These are phyloP conservation scores for Metroxylon sagu DNA, from an alignment of 176 grass and related monocot genomes.

Conservation along the genomic window DNA sequence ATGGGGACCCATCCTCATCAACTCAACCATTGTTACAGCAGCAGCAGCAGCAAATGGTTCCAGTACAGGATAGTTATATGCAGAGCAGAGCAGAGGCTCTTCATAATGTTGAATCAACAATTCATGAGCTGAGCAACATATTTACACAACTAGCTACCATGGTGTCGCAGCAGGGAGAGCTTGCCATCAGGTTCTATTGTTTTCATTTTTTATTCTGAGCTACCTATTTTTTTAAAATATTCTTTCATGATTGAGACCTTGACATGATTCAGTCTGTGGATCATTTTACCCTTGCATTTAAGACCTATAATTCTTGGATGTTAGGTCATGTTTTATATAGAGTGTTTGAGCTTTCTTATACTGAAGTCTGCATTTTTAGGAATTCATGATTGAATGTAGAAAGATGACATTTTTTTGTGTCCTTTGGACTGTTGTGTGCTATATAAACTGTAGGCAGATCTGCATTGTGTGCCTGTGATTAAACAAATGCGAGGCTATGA, in stretches of 20 bases:
- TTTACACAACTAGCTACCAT: conserved; percentile 95
- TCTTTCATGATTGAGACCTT: neutral
- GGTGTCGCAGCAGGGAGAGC: conserved; percentile 86
- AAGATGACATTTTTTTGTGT: too few relatives aligned
- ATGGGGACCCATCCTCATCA: neutral
- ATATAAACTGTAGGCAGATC: too few relatives aligned
- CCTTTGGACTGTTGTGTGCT: too few relatives aligned
- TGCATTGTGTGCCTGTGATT: too few relatives aligned
- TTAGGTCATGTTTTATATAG: too few relatives aligned
- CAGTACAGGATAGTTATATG: conserved; percentile 87
- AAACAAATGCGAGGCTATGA: too few relatives aligned
- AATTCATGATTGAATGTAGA: too few relatives aligned
- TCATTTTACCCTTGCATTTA: neutral
- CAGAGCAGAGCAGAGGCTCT: conserved; percentile 93
- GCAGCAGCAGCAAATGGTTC: conserved; percentile 19
- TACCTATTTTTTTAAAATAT: neutral
- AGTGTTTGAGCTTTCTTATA: too few relatives aligned
- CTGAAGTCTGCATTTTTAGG: too few relatives aligned
- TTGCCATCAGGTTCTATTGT: conserved; percentile 1
- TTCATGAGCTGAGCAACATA: conserved; percentile 91
- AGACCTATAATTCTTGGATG: neutral
- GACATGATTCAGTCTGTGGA: neutral
- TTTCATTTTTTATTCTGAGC: neutral
- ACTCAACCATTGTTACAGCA: neutral
- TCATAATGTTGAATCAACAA: conserved; percentile 98